These are phyloP conservation scores for Ceratocystis destructans DNA, from an alignment of 2,329 filamentous ascomycete species.

Conservation along the genomic window DNA sequence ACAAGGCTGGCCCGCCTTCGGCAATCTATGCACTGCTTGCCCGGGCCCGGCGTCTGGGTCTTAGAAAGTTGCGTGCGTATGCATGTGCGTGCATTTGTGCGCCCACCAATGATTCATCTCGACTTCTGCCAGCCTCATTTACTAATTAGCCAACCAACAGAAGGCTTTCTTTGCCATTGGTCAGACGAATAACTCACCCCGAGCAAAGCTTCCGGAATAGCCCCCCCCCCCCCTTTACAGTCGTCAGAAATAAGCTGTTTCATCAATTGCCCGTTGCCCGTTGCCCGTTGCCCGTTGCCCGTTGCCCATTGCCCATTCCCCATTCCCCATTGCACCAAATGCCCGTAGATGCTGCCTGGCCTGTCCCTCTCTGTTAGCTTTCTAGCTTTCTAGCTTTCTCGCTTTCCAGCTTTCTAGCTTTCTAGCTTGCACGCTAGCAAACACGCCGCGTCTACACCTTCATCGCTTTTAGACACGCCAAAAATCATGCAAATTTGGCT, in stretches of 20 bases:
- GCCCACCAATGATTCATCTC: background rate
- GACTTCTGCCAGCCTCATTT: background rate
- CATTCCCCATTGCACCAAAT: background rate
- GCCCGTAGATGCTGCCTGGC: background rate
- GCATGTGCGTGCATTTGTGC: background rate
- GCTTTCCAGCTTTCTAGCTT: background rate
- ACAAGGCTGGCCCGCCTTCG: background rate
- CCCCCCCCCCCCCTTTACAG: too few species aligned
- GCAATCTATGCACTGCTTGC: too few species aligned
- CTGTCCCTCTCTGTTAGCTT: background rate
- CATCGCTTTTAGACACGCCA: background rate
- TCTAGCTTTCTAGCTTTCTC: background rate
- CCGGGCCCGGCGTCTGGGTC: background rate
- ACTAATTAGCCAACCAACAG: background rate
- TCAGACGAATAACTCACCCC: background rate
- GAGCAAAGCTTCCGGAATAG: background rate
- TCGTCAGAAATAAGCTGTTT: background rate
- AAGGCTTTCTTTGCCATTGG: background rate
- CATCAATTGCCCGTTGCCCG: background rate
- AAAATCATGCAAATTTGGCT: background rate
- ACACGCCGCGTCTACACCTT: background rate
- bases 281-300: too few species aligned
- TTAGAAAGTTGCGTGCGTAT: background rate
- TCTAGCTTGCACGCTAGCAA: background rate
- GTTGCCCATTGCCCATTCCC: too few species aligned